Conservation (phyloP, 129 eudicot genomes). For the Flaveria brownii region DNA sequence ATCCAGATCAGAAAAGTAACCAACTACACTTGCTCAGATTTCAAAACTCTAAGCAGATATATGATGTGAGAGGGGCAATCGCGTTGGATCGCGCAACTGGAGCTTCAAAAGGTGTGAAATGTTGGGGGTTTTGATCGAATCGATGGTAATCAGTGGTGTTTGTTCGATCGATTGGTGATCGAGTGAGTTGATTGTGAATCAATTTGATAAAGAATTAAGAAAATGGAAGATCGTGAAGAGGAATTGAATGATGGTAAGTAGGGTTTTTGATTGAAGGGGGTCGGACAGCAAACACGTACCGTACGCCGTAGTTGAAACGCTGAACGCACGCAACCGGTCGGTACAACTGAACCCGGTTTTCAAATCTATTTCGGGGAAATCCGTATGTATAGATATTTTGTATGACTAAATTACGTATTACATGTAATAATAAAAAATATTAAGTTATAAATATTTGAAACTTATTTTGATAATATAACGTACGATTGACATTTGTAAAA, state of each 20-base stretch:
- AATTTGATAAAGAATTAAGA: neutral
- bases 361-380: no score
- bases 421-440: no score
- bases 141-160: constrained; percentile 16
- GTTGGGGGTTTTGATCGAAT: constrained; percentile 25
- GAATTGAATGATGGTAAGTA: neutral
- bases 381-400: no score
- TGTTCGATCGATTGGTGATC: constrained; percentile 19
- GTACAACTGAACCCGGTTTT: no score
- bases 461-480: no score
- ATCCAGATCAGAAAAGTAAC: constrained; percentile 30
- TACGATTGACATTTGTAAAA: no score
- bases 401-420: no score
- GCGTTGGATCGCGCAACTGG: constrained; percentile 35
- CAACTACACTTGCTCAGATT: constrained; percentile 1
- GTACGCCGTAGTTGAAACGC: constrained; percentile 31
- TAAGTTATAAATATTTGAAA: no score
- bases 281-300: constrained; percentile 7
- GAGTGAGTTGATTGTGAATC: neutral
- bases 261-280: constrained; percentile 29
- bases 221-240: constrained; percentile 24
- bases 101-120: constrained; percentile 16
- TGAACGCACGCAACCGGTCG: neutral
- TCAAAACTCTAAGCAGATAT: neutral
- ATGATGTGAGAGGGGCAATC: constrained; percentile 8